These are phyloP conservation scores for Tillandsia leiboldiana DNA, from an alignment of 176 grass and related monocot species.

Conservation along the genomic window DNA sequence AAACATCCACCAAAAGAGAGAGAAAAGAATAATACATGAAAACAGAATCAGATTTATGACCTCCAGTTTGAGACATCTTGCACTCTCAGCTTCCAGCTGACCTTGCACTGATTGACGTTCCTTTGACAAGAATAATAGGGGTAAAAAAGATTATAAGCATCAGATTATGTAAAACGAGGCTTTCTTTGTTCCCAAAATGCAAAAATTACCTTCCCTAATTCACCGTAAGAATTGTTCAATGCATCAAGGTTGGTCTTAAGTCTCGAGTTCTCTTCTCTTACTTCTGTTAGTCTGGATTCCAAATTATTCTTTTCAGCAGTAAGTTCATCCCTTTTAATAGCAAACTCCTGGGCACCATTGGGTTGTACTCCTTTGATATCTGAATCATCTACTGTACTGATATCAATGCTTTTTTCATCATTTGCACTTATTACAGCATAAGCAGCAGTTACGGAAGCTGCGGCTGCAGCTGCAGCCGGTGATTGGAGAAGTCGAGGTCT, in stretches of 20 bases:
- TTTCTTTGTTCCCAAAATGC: background rate
- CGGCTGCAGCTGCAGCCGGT: constrained; percentile 54
- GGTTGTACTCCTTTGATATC: constrained; percentile 49
- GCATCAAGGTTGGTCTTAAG: constrained; percentile 54
- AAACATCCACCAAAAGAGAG: constrained; percentile 23
- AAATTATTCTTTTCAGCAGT: constrained; percentile 45
- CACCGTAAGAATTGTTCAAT: constrained; percentile 44
- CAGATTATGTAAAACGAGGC: background rate
- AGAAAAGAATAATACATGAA: background rate
- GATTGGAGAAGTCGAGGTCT: constrained; percentile 78
- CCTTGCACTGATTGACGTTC: constrained; percentile 81
- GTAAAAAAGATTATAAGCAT: constrained; percentile 4
- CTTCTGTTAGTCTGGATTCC: constrained; percentile 49
- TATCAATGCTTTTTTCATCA: constrained; percentile 47
- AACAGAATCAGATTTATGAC: constrained; percentile 32
- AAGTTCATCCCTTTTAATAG: constrained; percentile 39
- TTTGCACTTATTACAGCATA: constrained; percentile 63
- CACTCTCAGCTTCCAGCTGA: constrained; percentile 75
- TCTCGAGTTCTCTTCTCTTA: constrained; percentile 58
- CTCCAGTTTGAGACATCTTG: constrained; percentile 85
- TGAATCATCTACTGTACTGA: constrained; percentile 39
- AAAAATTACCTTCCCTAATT: constrained; percentile 71
- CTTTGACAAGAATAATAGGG: constrained; percentile 31
- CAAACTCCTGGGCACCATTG: constrained; percentile 40
- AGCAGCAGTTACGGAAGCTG: constrained; percentile 79